These are phyloP conservation scores for Naegleria gruberi DNA, from an alignment of 208 protist species.

Conservation along the genomic window DNA sequence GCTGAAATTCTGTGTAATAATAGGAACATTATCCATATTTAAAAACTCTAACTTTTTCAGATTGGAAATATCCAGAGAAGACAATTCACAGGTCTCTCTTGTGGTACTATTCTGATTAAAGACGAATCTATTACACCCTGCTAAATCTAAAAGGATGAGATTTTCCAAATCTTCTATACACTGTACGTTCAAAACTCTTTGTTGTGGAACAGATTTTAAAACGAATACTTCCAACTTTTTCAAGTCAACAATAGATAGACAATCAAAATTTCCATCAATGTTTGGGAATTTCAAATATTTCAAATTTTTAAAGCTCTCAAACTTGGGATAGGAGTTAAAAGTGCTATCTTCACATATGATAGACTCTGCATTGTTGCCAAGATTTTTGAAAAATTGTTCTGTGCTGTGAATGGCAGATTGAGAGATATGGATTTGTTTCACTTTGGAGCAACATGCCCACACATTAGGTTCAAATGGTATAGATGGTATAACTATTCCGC, in stretches of 20 bases:
- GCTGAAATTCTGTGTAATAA: not conserved
- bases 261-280: not conserved
- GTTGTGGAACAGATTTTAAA: not conserved
- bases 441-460: too few relatives aligned
- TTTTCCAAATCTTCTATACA: not conserved
- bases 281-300: too few relatives aligned
- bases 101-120: not conserved
- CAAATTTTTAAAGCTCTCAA: too few relatives aligned
- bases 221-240: not conserved
- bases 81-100: not conserved
- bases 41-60: not conserved
- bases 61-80: not conserved
- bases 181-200: not conserved
- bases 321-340: too few relatives aligned
- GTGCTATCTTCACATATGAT: too few relatives aligned
- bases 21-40: not conserved
- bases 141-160: not conserved
- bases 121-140: not conserved
- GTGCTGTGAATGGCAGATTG: too few relatives aligned
- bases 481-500: too few relatives aligned
- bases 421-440: too few relatives aligned
- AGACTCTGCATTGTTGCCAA: too few relatives aligned
- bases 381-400: too few relatives aligned
- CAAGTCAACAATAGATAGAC: not conserved
- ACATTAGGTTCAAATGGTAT: too few relatives aligned